Base-by-base conservation (phyloP, 768 basidiomycete genomes). In the Boletellus emodensis region DNA sequence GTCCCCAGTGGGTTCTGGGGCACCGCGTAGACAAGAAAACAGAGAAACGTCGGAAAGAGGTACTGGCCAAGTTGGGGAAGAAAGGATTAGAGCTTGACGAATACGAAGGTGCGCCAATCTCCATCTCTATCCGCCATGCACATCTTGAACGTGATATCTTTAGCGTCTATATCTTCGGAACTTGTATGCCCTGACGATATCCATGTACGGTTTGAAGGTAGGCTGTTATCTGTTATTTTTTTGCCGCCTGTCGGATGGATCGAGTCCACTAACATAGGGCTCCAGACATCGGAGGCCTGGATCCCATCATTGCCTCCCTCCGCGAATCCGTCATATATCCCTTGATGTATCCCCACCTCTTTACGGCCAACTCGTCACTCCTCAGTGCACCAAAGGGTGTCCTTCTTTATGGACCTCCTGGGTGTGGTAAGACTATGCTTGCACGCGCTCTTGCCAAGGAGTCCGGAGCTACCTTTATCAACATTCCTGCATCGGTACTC, bases 371-470 rank as follows among this genome's bases (percentile, higher is more conserved):
- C 0, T 90, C 93, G 0, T 78, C 85, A 13, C 80, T 98, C 18
- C 81, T 96, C 53, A 81, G 83, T 6, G 91, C 96, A 5, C 96
- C 96, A 0, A 97, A 97, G 66, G 96, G 96, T 12, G 95, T 97
- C 9, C 78, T 98, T 15, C 80, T 99, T 17, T 95, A 90, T 60
- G 96, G 96, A 0, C 96, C 94, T 37, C 96, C 96, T 1, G 95
- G 96, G 6, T 99, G 96, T 57, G 96, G 96, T 22, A 99, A 99
- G 75, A 98, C 96, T 1, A 94, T 99, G 93, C 79, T 99, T n/a
- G 96, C 96, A 1, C 95, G 95, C 66, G 95, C 95, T 2, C 79
- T 99, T 8, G 96, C 96, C 12, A 96, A 95, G 66, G 94, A 99
- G 73, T 92, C 89, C 3, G 90, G 92, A 15, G 96, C 96, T 7